A percentile compares a stretch with the other conserved stretches of the same genome.
phyloP scores from a whole-genome alignment of 805 yeast species.

The Saccharomycopsis sp. region DNA sequence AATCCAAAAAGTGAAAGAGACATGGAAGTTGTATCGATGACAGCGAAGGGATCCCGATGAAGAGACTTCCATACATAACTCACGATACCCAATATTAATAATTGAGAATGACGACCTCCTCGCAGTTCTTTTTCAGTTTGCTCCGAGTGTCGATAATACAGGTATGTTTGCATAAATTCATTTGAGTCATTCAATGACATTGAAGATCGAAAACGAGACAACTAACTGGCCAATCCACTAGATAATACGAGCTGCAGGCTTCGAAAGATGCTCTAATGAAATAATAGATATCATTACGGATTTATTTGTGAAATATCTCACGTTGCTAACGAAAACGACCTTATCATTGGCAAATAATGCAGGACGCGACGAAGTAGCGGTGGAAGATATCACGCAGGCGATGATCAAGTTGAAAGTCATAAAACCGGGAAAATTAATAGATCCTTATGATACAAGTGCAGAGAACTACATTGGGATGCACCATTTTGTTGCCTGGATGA shows the following conservation, averaged over 20 bases:
- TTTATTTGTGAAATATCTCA: conserved; percentile 57
- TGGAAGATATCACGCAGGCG: conserved; percentile 70
- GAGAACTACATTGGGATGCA: conserved; percentile 41
- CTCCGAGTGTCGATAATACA: conserved; percentile 46
- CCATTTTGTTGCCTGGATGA: conserved; percentile 52
- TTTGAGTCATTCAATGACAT: conserved; percentile 20
- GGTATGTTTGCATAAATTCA: conserved; percentile 22
- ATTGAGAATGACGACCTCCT: conserved; percentile 24
- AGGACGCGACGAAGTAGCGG: conserved; percentile 38
- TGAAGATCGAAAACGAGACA: background rate
- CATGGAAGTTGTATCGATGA: too few relatives aligned
- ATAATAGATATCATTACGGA: conserved; percentile 75
- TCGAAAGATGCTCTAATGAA: conserved; percentile 67
- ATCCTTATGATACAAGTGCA: conserved; percentile 44
- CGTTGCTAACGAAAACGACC: conserved; percentile 45
- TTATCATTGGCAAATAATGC: conserved; percentile 42
- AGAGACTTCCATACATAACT: too few relatives aligned
- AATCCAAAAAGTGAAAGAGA: too few relatives aligned
- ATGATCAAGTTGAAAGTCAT: conserved; percentile 56
- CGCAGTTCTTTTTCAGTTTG: conserved; percentile 41
- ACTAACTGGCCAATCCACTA: conserved; percentile 33
- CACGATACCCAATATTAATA: too few relatives aligned
- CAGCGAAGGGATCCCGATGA: too few relatives aligned
- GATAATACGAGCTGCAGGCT: conserved; percentile 72
- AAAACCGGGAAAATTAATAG: conserved; percentile 49